A percentile compares a stretch with the other conserved stretches of the same genome.
These are phyloP conservation scores for Cyclotella choctawhatcheeana DNA, from an alignment of 108 stramenopile species.

Conservation along the genomic window DNA sequence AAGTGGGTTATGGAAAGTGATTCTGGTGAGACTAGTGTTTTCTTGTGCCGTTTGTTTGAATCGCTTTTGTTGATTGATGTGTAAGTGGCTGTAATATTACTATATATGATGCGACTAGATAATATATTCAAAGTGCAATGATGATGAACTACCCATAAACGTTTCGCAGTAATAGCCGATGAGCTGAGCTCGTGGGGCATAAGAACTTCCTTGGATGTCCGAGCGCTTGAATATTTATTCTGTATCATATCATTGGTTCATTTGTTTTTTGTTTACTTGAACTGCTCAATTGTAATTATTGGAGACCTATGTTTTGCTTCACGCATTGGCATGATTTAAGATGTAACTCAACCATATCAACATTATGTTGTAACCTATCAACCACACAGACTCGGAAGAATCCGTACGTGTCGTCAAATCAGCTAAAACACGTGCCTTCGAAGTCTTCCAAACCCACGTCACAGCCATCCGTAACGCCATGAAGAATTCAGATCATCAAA, in stretches of 20 bases:
- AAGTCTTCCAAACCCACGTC: conserved; percentile 81
- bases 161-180: conserved; percentile 56
- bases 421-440: conserved; percentile 90
- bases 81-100: no score
- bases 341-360: not conserved
- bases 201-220: conserved; percentile 52
- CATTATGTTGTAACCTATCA: not conserved
- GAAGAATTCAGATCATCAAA: conserved; percentile 77
- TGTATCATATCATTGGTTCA: conserved; percentile 7
- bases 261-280: conserved; percentile 12
- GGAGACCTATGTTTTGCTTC: no score
- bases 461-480: conserved; percentile 81
- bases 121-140: no score
- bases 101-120: no score
- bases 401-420: conserved; percentile 96
- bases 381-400: conserved; percentile 72
- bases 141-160: conserved; percentile 56
- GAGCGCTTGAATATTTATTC: conserved; percentile 32
- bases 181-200: conserved; percentile 36
- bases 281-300: not conserved
- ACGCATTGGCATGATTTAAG: no score
- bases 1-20: conserved; percentile 63
- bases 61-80: no score
- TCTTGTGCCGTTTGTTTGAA: no score
- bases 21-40: conserved; percentile 54